Base-by-base conservation (phyloP, 495 filamentous ascomycete genomes). In the Glarea lozoyensis region DNA sequence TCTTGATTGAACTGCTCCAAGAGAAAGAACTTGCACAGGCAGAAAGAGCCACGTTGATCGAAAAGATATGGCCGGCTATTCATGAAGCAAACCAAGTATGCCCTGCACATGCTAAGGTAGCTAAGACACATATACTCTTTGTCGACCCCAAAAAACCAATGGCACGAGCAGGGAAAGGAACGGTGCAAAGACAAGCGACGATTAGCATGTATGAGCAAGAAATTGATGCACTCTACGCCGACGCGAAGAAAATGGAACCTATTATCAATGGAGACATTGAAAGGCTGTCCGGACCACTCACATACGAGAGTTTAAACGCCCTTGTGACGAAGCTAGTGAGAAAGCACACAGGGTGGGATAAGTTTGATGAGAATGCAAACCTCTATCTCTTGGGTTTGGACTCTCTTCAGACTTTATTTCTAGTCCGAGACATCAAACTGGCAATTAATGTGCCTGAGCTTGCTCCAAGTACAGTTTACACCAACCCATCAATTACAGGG, bases 1-100 rank as follows among this genome's bases (percentile, higher is more conserved):
- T 79, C 19, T 42, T 82, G 10, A 20, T 82, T 10, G 77, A 82
- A 1, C 13, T 41, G 0, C 40, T 35, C 9, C 9, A 22, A 3
- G 0, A 32, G 19, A 25, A 20, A 0, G 18, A 42, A 0, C 5
- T 23, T 48, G 10, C 60, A 59, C 5, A 39, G 44, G 37, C 40
- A 29, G 16, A 57, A 60, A 3, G 30, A 54, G 20, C 62, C 55
- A 43, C 57, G 31, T 5, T 31, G 51, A 41, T 53, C 12, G 34
- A 40, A 45, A 23, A 53, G 63, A 33, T 63, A 59, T 60, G 59
- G 55, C 48, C 49, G 4, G 24, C 17, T 7, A 58, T 76, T 3
- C 52, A 61, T 19, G 25, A 29, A n/a, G 25, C n/a, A n/a, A 29
- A 29, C 25, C 7, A n/a, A 29, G n/a, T 7, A 7, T 29, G n/a